Percentiles rank a stretch among this genome's conserved stretches.
These are phyloP conservation scores for Neckera pumila DNA, from an alignment of 225 moss, liverwort and hornwort species.

Conservation along the genomic window DNA sequence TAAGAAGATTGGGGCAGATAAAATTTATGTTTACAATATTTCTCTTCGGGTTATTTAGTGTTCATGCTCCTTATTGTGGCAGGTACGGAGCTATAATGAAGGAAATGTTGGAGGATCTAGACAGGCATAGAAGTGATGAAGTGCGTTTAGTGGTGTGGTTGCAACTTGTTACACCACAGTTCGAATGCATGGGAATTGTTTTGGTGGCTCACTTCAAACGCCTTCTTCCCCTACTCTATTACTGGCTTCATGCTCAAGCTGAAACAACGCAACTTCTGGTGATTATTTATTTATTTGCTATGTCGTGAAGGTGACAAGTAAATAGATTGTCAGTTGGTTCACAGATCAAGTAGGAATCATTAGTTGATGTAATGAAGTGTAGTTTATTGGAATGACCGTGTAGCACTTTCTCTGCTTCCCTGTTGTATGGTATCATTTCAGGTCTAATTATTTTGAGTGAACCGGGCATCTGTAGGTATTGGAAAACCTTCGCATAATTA, in stretches of 20 bases:
- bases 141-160: conserved; percentile 59
- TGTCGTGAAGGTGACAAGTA: not conserved
- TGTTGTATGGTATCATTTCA: not conserved
- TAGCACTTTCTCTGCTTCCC: not conserved
- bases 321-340: not conserved
- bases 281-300: not conserved
- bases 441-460: not conserved
- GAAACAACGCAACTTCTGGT: conserved; percentile 76
- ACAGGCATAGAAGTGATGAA: conserved; percentile 59
- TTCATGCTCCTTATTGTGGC: not conserved
- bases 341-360: not conserved
- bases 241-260: conserved; percentile 75
- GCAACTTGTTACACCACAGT: conserved; percentile 52
- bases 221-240: conserved; percentile 61
- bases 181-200: conserved; percentile 79
- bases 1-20: not conserved
- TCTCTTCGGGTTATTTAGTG: not conserved
- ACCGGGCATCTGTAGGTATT: conserved; percentile 41
- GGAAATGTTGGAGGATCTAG: conserved; percentile 78
- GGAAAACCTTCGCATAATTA: conserved; percentile 41
- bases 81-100: conserved; percentile 73
- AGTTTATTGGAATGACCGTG: not conserved
- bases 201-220: conserved; percentile 76
- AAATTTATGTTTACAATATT: not conserved
- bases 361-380: not conserved